A percentile compares a stretch with the other conserved stretches of the same genome.
These are phyloP conservation scores for Tylopilus rubrobrunneus DNA, from an alignment of 768 basidiomycete species.

Conservation along the genomic window DNA sequence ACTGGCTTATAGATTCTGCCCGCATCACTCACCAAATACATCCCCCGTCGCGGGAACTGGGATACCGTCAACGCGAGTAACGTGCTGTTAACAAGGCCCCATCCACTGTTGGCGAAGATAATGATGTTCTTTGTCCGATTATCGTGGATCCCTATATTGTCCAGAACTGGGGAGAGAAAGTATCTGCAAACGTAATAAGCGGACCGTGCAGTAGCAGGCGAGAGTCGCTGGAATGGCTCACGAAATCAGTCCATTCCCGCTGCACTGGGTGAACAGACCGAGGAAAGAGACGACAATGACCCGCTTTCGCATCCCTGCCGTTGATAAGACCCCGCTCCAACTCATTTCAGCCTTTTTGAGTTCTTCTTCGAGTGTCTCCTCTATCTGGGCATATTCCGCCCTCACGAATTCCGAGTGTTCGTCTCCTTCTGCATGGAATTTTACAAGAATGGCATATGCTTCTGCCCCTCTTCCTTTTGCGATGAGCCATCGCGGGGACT, in stretches of 20 bases:
- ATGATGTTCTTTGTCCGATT: constrained; percentile 13
- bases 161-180: neutral
- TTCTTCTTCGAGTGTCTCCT: too few species aligned
- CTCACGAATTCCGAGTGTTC: too few species aligned
- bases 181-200: neutral
- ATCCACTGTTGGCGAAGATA: neutral
- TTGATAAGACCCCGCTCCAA: neutral
- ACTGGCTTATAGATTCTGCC: neutral
- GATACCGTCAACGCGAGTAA: neutral
- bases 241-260: too few species aligned
- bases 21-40: too few species aligned
- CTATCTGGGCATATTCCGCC: too few species aligned
- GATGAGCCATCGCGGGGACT: constrained; percentile 63
- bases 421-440: too few species aligned
- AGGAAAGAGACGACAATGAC: neutral
- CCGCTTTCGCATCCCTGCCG: constrained; percentile 13
- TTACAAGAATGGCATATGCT: too few species aligned
- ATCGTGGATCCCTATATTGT: neutral
- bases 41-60: neutral
- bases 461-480: too few species aligned
- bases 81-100: neutral
- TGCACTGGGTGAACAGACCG: neutral
- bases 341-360: neutral
- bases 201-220: too few species aligned
- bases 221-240: too few species aligned